Base-by-base conservation (phyloP, 306 rosid genomes). In the Cucumis hystrix region DNA sequence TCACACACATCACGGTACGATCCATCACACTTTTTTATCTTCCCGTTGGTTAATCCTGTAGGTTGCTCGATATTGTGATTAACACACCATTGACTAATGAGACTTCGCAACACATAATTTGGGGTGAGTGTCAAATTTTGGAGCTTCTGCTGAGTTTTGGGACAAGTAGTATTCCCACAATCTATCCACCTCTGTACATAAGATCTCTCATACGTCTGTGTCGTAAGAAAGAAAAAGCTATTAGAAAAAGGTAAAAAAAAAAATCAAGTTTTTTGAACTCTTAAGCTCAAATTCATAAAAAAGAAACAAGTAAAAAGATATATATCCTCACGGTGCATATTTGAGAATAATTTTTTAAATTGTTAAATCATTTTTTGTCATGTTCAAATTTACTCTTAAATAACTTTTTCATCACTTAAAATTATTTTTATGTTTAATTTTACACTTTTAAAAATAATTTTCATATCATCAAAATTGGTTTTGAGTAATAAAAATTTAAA, bases 151-250 rank as follows among this genome's bases (percentile, higher is more conserved):
- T 91, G 99, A 61, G 99, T 95, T 89, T 95, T 95, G 3, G 99
- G 99, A 68, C 99, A 95, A 6, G 97, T 89, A 74, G 84, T 52
- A 74, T 95, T 92, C 62, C 97, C 99, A 66, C 93, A 87, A 80
- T 95, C 99, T 80, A 95, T 83, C 99, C 99, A 95, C 83, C 99
- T 89, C 84, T 95, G 99, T 70, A 95, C 89, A 83, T 85, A 95
- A 62, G 96, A 89, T 85, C 99, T 89, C 87, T 95, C 99, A 8
- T 95, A 95, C 16, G 99, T 95, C 99, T 95, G 83, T 84, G 77
- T 28, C 66, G 45, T 45, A 69, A 63, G 64, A 45, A 79, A 62
- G 8, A 65, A 39, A 74, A 39, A 68, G 15, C 41, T 8, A 40
- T 74, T 56, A 80, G 20, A 54, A 39, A 67, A 74, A 61, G 41